Percentiles rank a stretch among this genome's conserved stretches.
Evolutionary conservation across 2,329 filamentous ascomycete species (phyloP).

Genomic region (Lomentospora prolificans): DNA sequence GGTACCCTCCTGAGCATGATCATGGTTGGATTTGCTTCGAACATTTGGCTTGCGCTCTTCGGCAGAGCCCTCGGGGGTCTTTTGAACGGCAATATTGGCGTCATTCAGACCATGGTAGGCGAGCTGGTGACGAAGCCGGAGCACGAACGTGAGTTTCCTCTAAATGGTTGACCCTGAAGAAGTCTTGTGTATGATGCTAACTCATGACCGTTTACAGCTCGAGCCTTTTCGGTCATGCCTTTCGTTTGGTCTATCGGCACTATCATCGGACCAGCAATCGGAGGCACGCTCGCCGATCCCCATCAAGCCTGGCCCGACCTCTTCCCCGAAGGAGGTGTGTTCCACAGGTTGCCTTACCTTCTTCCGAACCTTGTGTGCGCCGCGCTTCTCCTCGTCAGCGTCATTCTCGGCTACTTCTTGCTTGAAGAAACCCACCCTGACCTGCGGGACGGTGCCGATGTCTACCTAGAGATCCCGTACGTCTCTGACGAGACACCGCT

Average conservation of each 20-base stretch:
- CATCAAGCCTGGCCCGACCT: constrained; percentile 59
- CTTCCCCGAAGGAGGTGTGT: constrained; percentile 60
- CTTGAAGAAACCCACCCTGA: constrained; percentile 86
- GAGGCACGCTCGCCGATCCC: constrained; percentile 76
- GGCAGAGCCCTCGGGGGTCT: constrained; percentile 71
- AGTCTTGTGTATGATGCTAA: too few species aligned
- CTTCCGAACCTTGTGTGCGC: constrained; percentile 85
- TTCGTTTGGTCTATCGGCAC: constrained; percentile 90
- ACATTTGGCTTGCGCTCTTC: constrained; percentile 72
- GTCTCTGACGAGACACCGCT: constrained; percentile 57
- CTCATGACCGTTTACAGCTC: constrained; percentile 39
- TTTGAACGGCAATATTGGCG: constrained; percentile 84
- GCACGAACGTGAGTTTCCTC: constrained; percentile 77
- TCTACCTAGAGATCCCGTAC: constrained; percentile 38
- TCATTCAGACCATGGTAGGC: constrained; percentile 88
- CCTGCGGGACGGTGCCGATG: constrained; percentile 14
- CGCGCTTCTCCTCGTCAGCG: constrained; percentile 63
- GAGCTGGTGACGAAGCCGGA: constrained; percentile 76
- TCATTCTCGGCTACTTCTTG: constrained; percentile 68
- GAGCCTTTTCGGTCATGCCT: constrained; percentile 85
- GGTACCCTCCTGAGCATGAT: constrained; percentile 78
- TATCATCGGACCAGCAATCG: constrained; percentile 80
- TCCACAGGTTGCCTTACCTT: constrained; percentile 73
- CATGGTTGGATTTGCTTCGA: constrained; percentile 71
- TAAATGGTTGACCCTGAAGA: too few species aligned